phyloP scores from a whole-genome alignment of 2,329 filamentous ascomycete genomes.

The Cordyceps sp. region DNA sequence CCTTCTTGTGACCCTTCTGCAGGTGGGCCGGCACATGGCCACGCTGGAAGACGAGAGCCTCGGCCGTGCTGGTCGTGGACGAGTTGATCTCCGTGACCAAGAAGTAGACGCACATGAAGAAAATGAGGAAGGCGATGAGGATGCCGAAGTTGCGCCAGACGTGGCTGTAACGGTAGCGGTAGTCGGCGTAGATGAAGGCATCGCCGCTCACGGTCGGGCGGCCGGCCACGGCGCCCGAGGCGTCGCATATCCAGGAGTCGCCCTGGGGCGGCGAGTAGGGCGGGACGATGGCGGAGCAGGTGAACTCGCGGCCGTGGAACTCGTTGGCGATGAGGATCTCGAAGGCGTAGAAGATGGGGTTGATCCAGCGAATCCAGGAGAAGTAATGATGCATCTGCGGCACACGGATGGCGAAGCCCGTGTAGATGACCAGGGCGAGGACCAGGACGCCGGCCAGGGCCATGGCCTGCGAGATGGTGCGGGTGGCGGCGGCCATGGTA shows the following conservation, averaged over 20 bases:
- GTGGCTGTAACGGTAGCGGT: slow-evolving; percentile 38
- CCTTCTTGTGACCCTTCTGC: slow-evolving; percentile 12
- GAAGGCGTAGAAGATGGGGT: slow-evolving; percentile 59
- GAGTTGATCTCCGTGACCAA: slow-evolving; percentile 49
- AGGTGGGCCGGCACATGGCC: slow-evolving; percentile 31
- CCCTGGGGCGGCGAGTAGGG: slow-evolving; percentile 25
- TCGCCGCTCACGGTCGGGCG: slow-evolving; percentile 40
- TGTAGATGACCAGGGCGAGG: slow-evolving; percentile 42
- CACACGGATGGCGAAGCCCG: slow-evolving; percentile 35
- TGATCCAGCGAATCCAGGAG: slow-evolving; percentile 59
- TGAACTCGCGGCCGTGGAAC: slow-evolving; percentile 39
- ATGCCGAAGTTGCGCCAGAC: slow-evolving; percentile 57
- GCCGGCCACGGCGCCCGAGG: slow-evolving; percentile 37
- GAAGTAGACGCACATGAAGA: slow-evolving; percentile 48
- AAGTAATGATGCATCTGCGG: slow-evolving; percentile 56
- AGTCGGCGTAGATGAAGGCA: slow-evolving; percentile 38
- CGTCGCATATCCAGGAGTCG: slow-evolving; percentile 33
- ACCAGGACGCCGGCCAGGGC: slow-evolving; percentile 35
- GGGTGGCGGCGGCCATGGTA: slow-evolving; percentile 53
- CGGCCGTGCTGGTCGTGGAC: slow-evolving; percentile 42
- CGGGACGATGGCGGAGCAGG: slow-evolving; percentile 35
- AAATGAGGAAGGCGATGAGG: slow-evolving; percentile 45
- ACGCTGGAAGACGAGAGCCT: slow-evolving; percentile 50
- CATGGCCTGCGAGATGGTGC: slow-evolving; percentile 44
- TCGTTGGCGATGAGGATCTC: slow-evolving; percentile 61